Percentiles rank a stretch among this genome's conserved stretches.
These are phyloP conservation scores for Alternaria arborescens DNA, from an alignment of 2,329 filamentous ascomycete genomes.

Conservation along the genomic window DNA sequence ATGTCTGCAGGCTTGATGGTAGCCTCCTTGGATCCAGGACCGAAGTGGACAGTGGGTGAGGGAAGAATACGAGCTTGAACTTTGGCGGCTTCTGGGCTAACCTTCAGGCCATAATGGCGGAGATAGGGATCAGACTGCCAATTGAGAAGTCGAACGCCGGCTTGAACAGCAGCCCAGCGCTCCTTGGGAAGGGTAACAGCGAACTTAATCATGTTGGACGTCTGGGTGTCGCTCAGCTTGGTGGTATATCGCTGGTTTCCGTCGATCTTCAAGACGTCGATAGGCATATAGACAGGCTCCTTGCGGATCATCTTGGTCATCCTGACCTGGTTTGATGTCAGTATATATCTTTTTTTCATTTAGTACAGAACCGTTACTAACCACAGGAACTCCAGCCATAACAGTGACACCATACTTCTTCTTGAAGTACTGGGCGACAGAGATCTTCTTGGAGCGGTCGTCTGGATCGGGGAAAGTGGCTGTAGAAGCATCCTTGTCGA, in stretches of 20 bases:
- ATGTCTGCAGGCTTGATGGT: constrained; percentile 50
- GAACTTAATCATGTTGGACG: constrained; percentile 88
- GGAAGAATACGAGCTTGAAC: constrained; percentile 74
- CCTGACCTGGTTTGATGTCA: constrained; percentile 4
- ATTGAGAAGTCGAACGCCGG: constrained; percentile 71
- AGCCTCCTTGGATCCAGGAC: constrained; percentile 30
- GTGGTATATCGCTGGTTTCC: constrained; percentile 65
- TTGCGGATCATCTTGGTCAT: constrained; percentile 63
- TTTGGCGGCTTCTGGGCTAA: constrained; percentile 70
- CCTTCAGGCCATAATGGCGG: constrained; percentile 74
- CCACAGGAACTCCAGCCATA: constrained; percentile 62
- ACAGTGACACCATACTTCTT: constrained; percentile 60
- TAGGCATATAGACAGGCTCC: constrained; percentile 60
- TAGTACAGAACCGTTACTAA: constrained; percentile 44
- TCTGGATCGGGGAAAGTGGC: constrained; percentile 65
- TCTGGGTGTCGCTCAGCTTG: constrained; percentile 71
- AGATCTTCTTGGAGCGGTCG: constrained; percentile 63
- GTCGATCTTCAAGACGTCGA: constrained; percentile 64
- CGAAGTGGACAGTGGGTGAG: constrained; percentile 76
- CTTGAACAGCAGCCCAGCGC: constrained; percentile 73
- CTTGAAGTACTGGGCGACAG: constrained; percentile 67
- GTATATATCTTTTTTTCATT: neutral
- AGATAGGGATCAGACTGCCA: constrained; percentile 77
- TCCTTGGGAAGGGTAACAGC: constrained; percentile 79
- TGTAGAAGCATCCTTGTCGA: constrained; percentile 53